Percentiles rank a stretch among this genome's conserved stretches.
These are phyloP conservation scores for Xeromyces bisporus DNA, from an alignment of 495 filamentous ascomycete species.

Conservation along the genomic window DNA sequence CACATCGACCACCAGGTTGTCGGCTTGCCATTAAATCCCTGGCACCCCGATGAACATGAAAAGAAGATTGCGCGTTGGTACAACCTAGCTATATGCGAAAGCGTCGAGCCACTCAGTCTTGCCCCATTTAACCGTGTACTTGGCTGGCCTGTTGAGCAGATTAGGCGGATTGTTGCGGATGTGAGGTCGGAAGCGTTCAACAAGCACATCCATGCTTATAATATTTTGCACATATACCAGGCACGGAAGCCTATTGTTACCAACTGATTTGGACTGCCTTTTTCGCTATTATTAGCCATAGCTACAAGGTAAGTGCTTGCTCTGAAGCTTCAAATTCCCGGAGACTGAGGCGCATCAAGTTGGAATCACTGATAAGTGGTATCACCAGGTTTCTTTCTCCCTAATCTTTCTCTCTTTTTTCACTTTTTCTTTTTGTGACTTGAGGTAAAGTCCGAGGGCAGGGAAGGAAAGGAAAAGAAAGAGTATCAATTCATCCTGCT, in stretches of 20 bases:
- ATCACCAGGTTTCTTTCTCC: too few relatives aligned
- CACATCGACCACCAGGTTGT: conserved; percentile 65
- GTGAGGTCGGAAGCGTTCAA: conserved; percentile 55
- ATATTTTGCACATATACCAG: conserved; percentile 45
- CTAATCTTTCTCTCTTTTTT: too few relatives aligned
- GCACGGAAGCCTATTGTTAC: conserved; percentile 22
- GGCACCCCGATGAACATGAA: conserved; percentile 51
- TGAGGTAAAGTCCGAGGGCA: too few relatives aligned
- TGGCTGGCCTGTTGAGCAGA: conserved; percentile 46
- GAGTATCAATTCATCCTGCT: too few relatives aligned
- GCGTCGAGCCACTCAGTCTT: conserved; percentile 55
- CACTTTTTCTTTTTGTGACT: too few relatives aligned
- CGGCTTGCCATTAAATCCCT: conserved; percentile 58
- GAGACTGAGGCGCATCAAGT: too few relatives aligned
- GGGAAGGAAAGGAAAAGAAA: too few relatives aligned
- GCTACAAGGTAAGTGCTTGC: too few relatives aligned
- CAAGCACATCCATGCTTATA: conserved; percentile 52
- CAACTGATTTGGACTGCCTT: conserved; percentile 1
- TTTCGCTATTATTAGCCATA: too few relatives aligned
- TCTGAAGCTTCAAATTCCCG: too few relatives aligned
- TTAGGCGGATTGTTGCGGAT: conserved; percentile 40
- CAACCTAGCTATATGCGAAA: conserved; percentile 55
- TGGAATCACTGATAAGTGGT: too few relatives aligned
- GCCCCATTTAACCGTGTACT: conserved; percentile 56
- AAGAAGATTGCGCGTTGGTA: conserved; percentile 73